phyloP scores from a whole-genome alignment of 805 yeast genomes.

The Candida alai region DNA sequence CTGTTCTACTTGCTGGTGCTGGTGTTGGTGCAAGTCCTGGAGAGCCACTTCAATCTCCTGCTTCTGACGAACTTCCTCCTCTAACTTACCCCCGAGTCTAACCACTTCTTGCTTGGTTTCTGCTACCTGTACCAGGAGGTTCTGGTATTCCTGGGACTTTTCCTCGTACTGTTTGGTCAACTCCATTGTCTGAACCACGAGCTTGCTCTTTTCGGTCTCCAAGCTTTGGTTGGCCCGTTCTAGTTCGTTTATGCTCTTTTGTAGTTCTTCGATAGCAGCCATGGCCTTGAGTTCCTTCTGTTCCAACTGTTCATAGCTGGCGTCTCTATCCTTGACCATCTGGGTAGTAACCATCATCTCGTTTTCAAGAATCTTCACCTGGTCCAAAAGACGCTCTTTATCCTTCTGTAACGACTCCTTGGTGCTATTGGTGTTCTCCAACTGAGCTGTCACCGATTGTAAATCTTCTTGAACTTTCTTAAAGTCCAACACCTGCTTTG shows the following conservation, averaged over 20 bases:
- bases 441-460: constrained; percentile 42
- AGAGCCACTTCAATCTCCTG: background rate
- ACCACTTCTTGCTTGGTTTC: constrained; percentile 9
- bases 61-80: constrained; percentile 7
- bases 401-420: constrained; percentile 29
- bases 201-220: constrained; percentile 8
- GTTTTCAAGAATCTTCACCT: constrained; percentile 29
- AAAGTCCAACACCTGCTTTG: constrained; percentile 55
- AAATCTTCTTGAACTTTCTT: constrained; percentile 57
- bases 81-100: constrained; percentile 10
- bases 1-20: too few species aligned
- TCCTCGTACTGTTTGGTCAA: constrained; percentile 6
- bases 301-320: constrained; percentile 40
- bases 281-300: constrained; percentile 31
- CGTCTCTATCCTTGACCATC: constrained; percentile 44
- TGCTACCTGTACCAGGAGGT: constrained; percentile 7
- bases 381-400: constrained; percentile 38
- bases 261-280: constrained; percentile 16
- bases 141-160: constrained; percentile 7
- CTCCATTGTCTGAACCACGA: constrained; percentile 5
- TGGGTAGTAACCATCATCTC: constrained; percentile 25
- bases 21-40: too few species aligned
- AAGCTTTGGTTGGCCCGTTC: constrained; percentile 18
- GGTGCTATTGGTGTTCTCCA: constrained; percentile 33
- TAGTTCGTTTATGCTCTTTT: constrained; percentile 22